A percentile compares a stretch with the other conserved stretches of the same genome.
Conservation (phyloP, 169 alveolate species). For the Plasmodium chabaudi region DNA sequence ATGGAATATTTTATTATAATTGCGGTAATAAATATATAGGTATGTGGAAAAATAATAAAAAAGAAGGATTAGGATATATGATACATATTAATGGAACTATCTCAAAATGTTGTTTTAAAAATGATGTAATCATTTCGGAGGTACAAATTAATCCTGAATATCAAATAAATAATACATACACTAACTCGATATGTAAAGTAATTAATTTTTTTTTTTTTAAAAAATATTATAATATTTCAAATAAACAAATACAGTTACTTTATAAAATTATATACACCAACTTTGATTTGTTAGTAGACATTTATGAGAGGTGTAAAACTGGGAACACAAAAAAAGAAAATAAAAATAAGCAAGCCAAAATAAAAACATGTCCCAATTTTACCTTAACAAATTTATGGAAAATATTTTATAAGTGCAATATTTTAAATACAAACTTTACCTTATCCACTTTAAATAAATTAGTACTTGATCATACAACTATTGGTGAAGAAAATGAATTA, state of each 20-base stretch:
- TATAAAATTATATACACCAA: slow-evolving; percentile 44
- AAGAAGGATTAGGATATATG: slow-evolving; percentile 31
- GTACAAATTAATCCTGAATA: slow-evolving; percentile 1
- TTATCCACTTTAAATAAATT: slow-evolving; percentile 17
- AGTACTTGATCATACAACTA: slow-evolving; percentile 12
- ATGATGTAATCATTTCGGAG: slow-evolving; percentile 23
- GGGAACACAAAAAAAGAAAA: background rate
- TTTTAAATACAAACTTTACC: slow-evolving; percentile 19
- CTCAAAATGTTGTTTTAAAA: slow-evolving; percentile 7
- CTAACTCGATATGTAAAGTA: slow-evolving; percentile 28
- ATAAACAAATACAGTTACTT: slow-evolving; percentile 11
- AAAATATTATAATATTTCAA: slow-evolving; percentile 7
- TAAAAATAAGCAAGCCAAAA: background rate
- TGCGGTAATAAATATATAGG: slow-evolving; percentile 62
- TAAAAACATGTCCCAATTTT: background rate
- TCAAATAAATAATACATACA: slow-evolving; percentile 28
- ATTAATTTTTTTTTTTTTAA: slow-evolving; percentile 27
- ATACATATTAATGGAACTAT: slow-evolving; percentile 19
- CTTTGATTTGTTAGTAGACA: slow-evolving; percentile 27
- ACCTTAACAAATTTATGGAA: slow-evolving; percentile 30
- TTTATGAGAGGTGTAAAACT: slow-evolving; percentile 5
- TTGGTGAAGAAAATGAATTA: background rate
- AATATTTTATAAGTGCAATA: slow-evolving; percentile 32
- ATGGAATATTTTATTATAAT: slow-evolving; percentile 37
- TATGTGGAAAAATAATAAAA: slow-evolving; percentile 47